Base-by-base conservation (phyloP, 306 rosid genomes). In the Trifolium subterraneum region DNA sequence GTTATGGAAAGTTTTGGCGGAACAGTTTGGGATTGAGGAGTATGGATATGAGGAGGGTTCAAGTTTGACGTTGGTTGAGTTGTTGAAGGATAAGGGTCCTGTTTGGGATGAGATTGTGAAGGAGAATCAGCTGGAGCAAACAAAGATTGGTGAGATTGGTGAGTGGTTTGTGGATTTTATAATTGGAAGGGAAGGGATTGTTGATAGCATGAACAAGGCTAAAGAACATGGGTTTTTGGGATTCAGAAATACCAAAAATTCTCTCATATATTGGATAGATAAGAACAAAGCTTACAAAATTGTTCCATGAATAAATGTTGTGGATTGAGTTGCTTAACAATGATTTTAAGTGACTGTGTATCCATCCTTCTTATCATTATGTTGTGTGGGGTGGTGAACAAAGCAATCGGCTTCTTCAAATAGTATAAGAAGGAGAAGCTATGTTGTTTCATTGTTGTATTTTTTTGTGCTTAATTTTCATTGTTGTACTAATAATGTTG, bases 101-200 rank as follows among this genome's bases (percentile, higher is more conserved):
- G 86, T 86, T 1, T 90, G 96, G 96, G 90, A 90, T 0, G 89
- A 88, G 84, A 86, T 86, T 13, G 93, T 88, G 80, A 80, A 50
- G 55, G 83, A 82, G 87, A 88, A 86, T 75, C 70, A 79, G 60
- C 64, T 90, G 72, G 47, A 59, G 31, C 64, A 44, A 0, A 78
- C 88, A 0, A 85, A 85, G 70, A 56, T 90, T 60, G 86, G 82
- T 15, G 86, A 90, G 50, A 79, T 88, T 63, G 91, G 77, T 19
- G 73, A 45, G 1, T 90, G 90, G 91, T 78, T 85, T 83, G 81
- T 7, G 9, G 96, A 87, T 72, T 0, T 60, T 4, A 13, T 56
- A 0, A 42, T 90, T 1, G 41, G 81, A 7, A 68, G 1, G 8
- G 77, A 16, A 1, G 74, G 60, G 0, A 0, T 27, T 25, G 19